These are phyloP conservation scores for Phialemonium atrogriseum DNA, from an alignment of 2,329 filamentous ascomycete species.

Conservation along the genomic window DNA sequence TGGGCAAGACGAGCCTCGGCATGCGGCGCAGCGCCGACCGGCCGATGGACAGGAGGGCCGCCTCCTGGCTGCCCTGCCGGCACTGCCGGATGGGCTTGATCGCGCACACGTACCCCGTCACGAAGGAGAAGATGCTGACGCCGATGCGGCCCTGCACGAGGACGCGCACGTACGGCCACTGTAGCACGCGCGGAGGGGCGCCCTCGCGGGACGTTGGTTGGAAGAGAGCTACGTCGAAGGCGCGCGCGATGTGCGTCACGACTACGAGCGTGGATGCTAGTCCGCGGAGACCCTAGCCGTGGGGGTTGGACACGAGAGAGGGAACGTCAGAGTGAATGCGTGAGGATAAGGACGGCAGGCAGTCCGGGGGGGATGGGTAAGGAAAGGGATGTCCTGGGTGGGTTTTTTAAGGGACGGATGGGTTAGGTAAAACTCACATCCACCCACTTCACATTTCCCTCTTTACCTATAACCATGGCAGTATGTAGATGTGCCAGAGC, in stretches of 20 bases:
- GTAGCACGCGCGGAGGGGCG: conserved; percentile 38
- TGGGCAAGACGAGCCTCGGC: conserved; percentile 49
- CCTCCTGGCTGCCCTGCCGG: conserved; percentile 43
- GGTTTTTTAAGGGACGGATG: too few species aligned
- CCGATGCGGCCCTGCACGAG: conserved; percentile 54
- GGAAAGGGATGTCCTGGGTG: not conserved
- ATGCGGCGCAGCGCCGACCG: conserved; percentile 50
- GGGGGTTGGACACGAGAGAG: not conserved
- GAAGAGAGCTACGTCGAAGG: conserved; percentile 43
- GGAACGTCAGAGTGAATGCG: too few species aligned
- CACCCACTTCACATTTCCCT: conserved; percentile 50
- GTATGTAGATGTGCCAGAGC: too few species aligned
- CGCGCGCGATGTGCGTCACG: conserved; percentile 43
- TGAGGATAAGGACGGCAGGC: too few species aligned
- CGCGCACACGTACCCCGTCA: conserved; percentile 56
- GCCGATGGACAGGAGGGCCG: conserved; percentile 44
- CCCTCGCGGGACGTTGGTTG: conserved; percentile 34
- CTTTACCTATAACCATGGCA: conserved; percentile 32
- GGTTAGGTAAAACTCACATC: too few species aligned
- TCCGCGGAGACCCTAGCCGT: conserved; percentile 42
- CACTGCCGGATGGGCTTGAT: conserved; percentile 50
- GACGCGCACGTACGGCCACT: conserved; percentile 51
- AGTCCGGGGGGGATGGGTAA: too few species aligned
- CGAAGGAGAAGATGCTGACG: conserved; percentile 58
- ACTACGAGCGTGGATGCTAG: conserved; percentile 46